Evolutionary conservation across 2,329 filamentous ascomycete species (phyloP).

Genomic region (Blumeriella jaapii): DNA sequence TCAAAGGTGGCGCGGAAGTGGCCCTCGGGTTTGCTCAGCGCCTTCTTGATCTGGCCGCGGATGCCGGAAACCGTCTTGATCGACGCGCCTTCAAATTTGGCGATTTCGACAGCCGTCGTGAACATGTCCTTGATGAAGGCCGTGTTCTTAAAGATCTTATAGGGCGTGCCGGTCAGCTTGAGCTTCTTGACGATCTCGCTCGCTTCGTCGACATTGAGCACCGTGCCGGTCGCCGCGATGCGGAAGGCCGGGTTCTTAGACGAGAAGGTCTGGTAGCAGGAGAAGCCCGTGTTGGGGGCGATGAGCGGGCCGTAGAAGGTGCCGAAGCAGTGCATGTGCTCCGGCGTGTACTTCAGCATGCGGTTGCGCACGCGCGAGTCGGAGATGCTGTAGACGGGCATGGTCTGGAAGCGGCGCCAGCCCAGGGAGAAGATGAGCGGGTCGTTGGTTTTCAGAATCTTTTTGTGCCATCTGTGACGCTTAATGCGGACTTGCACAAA

Average conservation of each 20-base stretch:
- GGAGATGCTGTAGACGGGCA: slow-evolving; percentile 89
- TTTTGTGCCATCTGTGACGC: slow-evolving; percentile 97
- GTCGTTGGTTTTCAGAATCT: slow-evolving; percentile 96
- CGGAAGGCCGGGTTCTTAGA: slow-evolving; percentile 81
- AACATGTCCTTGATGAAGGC: slow-evolving; percentile 99
- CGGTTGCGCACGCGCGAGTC: slow-evolving; percentile 88
- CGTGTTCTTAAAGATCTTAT: slow-evolving; percentile 99
- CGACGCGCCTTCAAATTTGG: slow-evolving; percentile 93
- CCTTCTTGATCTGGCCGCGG: slow-evolving; percentile 92
- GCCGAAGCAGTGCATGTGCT: slow-evolving; percentile 98
- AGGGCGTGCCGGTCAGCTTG: slow-evolving; percentile 84
- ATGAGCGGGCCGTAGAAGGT: slow-evolving; percentile 93
- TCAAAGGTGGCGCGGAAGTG: slow-evolving; percentile 96
- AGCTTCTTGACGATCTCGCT: slow-evolving; percentile 99
- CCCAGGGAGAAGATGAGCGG: slow-evolving; percentile 94
- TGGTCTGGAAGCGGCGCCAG: slow-evolving; percentile 87
- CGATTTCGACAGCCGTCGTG: slow-evolving; percentile 80
- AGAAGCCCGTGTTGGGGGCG: slow-evolving; percentile 91
- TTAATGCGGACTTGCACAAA: slow-evolving; percentile 96
- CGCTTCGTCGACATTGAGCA: slow-evolving; percentile 87
- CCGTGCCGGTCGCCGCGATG: slow-evolving; percentile 86
- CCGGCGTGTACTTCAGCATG: slow-evolving; percentile 98
- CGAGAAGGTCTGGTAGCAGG: slow-evolving; percentile 81
- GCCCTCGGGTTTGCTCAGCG: slow-evolving; percentile 84
- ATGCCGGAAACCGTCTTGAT: slow-evolving; percentile 95